These are phyloP conservation scores for Pseudoneurospora amorphoporcata DNA, from an alignment of 495 filamentous ascomycete species.

Conservation along the genomic window DNA sequence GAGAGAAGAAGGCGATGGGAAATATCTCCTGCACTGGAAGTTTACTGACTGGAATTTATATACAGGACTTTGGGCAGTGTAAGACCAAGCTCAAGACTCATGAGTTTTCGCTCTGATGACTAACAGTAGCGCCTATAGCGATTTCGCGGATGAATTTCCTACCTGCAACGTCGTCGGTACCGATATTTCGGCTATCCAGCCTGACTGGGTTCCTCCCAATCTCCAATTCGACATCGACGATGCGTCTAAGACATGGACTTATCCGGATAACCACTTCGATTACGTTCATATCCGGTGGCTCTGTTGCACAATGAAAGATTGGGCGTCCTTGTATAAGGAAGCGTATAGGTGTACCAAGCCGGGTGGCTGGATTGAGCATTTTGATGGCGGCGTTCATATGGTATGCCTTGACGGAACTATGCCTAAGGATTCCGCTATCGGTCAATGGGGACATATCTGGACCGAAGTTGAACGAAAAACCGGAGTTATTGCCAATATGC, in stretches of 20 bases:
- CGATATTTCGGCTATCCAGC: constrained; percentile 49
- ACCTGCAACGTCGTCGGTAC: constrained; percentile 43
- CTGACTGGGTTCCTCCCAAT: constrained; percentile 33
- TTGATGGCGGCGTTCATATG: not conserved
- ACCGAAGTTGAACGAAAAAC: not conserved
- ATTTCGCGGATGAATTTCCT: constrained; percentile 36
- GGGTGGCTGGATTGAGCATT: constrained; percentile 23
- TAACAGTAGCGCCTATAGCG: not conserved
- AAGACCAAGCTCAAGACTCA: not conserved
- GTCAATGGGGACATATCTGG: not conserved
- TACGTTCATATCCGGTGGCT: constrained; percentile 47
- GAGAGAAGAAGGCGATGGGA: no score
- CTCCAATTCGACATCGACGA: constrained; percentile 43
- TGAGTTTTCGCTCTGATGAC: not conserved
- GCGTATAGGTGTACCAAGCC: constrained; percentile 23
- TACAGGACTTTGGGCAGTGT: constrained; percentile 19
- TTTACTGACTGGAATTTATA: not conserved
- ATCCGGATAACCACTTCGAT: constrained; percentile 35
- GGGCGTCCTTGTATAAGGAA: constrained; percentile 28
- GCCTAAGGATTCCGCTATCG: not conserved
- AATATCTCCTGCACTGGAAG: not conserved
- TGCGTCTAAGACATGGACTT: constrained; percentile 37
- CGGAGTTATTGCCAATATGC: not conserved
- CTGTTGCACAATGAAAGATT: constrained; percentile 38
- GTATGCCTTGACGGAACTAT: not conserved